A percentile compares a stretch with the other conserved stretches of the same genome.
Conservation (phyloP, 305 asterid genomes). For the Withania somnifera region DNA sequence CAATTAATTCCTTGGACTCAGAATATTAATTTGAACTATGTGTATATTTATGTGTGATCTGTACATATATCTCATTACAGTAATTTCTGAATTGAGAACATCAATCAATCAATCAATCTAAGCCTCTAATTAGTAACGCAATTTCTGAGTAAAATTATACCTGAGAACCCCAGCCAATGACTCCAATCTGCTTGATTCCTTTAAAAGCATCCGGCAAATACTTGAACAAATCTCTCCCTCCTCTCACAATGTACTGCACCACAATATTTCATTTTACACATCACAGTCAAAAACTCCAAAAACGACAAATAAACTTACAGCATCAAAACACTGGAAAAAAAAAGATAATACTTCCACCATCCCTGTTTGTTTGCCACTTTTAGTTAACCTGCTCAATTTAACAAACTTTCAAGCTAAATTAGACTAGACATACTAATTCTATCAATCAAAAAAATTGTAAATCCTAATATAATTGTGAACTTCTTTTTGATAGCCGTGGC, state of each 20-base stretch:
- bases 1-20: not conserved
- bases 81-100: not conserved
- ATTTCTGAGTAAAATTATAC: slow-evolving; percentile 16
- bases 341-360: not conserved
- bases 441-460: not conserved
- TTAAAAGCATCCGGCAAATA: slow-evolving; percentile 80
- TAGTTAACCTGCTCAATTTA: not conserved
- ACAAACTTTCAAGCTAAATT: not conserved
- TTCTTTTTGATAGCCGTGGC: too few species aligned
- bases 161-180: slow-evolving; percentile 99
- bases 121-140: not conserved
- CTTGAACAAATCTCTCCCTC: slow-evolving; percentile 82
- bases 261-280: not conserved
- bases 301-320: not conserved
- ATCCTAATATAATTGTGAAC: not conserved
- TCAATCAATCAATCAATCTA: not conserved
- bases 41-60: too few species aligned
- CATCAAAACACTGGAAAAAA: not conserved
- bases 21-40: too few species aligned
- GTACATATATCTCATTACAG: not conserved
- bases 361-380: not conserved
- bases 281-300: not conserved
- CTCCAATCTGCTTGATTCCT: slow-evolving; percentile 94
- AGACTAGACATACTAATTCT: not conserved
- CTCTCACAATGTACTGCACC: slow-evolving; percentile 75